Evolutionary conservation across 2,329 filamentous ascomycete species (phyloP).

Genomic region (Aureobasidium sp.): DNA sequence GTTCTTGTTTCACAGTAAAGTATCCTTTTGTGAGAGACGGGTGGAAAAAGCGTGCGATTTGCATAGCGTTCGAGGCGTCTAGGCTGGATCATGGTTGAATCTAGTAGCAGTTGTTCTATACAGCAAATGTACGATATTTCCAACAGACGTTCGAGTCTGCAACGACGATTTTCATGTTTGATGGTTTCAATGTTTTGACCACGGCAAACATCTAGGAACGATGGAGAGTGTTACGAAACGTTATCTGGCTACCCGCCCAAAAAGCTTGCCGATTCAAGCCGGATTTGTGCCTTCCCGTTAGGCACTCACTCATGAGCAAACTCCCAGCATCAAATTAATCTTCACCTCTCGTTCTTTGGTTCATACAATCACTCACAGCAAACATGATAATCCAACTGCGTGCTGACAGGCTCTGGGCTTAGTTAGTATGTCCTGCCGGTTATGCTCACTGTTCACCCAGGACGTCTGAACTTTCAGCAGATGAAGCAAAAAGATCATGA

Average conservation of each 20-base stretch:
- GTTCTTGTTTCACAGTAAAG: neutral
- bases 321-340: neutral
- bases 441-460: neutral
- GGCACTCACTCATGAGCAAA: neutral
- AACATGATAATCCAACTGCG: neutral
- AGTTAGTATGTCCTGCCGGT: neutral
- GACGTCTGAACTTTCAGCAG: neutral
- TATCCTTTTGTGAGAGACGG: neutral
- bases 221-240: neutral
- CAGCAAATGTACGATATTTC: slow-evolving; percentile 8
- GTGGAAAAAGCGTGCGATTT: neutral
- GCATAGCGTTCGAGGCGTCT: slow-evolving; percentile 1
- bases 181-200: neutral
- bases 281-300: neutral
- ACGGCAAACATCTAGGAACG: neutral
- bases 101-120: slow-evolving; percentile 5
- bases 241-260: neutral
- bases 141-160: neutral
- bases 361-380: neutral
- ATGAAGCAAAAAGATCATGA: neutral
- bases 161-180: neutral
- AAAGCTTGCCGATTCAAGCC: neutral
- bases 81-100: slow-evolving; percentile 1
- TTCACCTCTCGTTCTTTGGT: neutral
- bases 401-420: neutral